Evolutionary conservation across 2,329 filamentous ascomycete genomes (phyloP).

Genomic region (Ceratocystis harringtonii): DNA sequence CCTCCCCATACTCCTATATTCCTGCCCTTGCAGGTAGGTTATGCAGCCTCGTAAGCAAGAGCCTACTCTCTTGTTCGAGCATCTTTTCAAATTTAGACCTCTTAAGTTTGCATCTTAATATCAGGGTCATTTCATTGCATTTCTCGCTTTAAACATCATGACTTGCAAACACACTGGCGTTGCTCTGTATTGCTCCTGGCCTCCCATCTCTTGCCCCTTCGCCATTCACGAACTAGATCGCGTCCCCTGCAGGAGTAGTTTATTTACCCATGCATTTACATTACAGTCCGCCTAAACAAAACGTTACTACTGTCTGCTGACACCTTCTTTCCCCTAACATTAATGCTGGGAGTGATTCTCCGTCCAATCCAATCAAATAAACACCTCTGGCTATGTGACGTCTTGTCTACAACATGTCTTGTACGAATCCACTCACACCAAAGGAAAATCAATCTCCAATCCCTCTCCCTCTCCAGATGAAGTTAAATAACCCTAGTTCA

Average conservation of each 20-base stretch:
- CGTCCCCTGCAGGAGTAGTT: not conserved
- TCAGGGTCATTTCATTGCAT: too few species aligned
- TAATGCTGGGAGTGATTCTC: not conserved
- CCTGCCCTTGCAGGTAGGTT: not conserved
- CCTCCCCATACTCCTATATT: not conserved
- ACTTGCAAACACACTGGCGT: too few species aligned
- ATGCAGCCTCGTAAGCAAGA: not conserved
- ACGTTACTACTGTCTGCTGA: not conserved
- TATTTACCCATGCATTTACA: not conserved
- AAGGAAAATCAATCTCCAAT: not conserved
- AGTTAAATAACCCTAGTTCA: not conserved
- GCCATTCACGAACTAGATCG: not conserved
- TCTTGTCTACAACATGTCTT: not conserved
- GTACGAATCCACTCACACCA: not conserved
- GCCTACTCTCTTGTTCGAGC: not conserved
- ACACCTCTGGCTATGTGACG: not conserved
- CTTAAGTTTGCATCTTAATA: too few species aligned
- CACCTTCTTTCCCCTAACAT: not conserved
- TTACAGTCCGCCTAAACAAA: not conserved
- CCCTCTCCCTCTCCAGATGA: not conserved
- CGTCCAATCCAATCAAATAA: not conserved
- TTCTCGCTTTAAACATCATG: too few species aligned
- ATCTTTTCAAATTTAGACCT: too few species aligned
- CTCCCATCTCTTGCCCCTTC: not conserved
- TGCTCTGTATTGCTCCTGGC: too few species aligned